Evolutionary conservation across 2,329 filamentous ascomycete species (phyloP), one percentile per base, ranked within the genome.

Genomic region (Cercospora nicotianae): DNA sequence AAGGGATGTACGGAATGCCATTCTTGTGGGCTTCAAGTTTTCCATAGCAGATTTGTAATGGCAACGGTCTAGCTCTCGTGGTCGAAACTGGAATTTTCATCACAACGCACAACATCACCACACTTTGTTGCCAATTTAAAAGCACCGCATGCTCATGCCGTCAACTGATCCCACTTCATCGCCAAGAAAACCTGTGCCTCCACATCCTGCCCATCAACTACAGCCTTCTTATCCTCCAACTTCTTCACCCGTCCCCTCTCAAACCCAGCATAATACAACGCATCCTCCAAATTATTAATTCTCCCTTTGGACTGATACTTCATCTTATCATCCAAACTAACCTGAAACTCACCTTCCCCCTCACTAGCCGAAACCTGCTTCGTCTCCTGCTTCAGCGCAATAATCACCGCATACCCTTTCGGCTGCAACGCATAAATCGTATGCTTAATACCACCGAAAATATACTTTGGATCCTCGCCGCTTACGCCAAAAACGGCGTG

Each of bases 81-180:
- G 13, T 53, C 23, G 8, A 26, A 26, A 9, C 12, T 39, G 16
- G 1, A 3, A 39, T 8, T 39, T n/a, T 3, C 2, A n/a, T 39
- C 36, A n/a, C 36, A n/a, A 39, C 33, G 13, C 33, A 39, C 13
- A 39, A n/a, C 36, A n/a, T n/a, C 6, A 3, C 36, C 16, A 1
- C 16, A 39, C 1, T 1, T n/a, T 8, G 36, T n/a, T 3, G 3
- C 5, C 36, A 1, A 39, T n/a, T 6, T 3, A 8, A 8, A 3
- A 39, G 36, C 1, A 7, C 36, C 8, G 36, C 12, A 13, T 53
- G 9, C 48, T 53, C 23, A 64, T 13, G 51, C 62, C n/a, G 62
- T 72, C 61, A 74, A 60, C 31, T 74, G 72, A 66, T 74, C 72
- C 72, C 72, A 74, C 63, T 74, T 74, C 74, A 74, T 74, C 8